Evolutionary conservation across 768 basidiomycete genomes (phyloP), one percentile per base, ranked within the genome.

Genomic region (Cystofilobasidium ferigula): DNA sequence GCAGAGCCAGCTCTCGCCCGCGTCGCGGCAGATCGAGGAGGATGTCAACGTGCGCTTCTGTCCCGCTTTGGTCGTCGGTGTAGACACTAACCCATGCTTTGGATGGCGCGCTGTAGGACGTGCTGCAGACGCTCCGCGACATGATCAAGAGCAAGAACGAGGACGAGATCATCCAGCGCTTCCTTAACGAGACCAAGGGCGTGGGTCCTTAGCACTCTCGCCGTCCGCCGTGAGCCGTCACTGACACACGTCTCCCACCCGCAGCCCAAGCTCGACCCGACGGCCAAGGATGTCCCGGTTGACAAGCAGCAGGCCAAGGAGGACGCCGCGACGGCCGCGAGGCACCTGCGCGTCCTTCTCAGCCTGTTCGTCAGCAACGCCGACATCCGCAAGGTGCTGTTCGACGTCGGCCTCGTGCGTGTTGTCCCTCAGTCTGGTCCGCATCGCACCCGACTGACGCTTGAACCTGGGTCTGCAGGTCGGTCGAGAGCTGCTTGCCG

Each of bases 81-180:
- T 36, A 6, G 28, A 57, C 42, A 14, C 36, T 4, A 13, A 5
- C 8, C 28, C 18, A 32, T 62, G 42, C 35, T 45, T 13, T 54
- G 53, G 8, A 10, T 54, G 6, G 6, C 13, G 28, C 32, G 10
- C 24, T 36, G 22, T 3, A 60, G 51, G 51, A 42, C 58, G 18
- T 57, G 18, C 30, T 51, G 22, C n/a, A 63, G 64, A 40, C 57
- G 9, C 26, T 58, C 9, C 34, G 57, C 2, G 22, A 6, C 58
- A 57, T 61, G 16, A 38, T 64, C 40, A 20, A 18, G 71, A 97
- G 97, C 67, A 89, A 95, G 70, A 97, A 97, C 72, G 87, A 86
- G 7, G 92, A 97, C 72, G 92, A 98, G 71, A 80, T 99, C 63
- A 79, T 99, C 74, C 93, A 99, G 72, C 92, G 93, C 69, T 78